Percentiles rank a stretch among this genome's conserved stretches.
phyloP scores from a whole-genome alignment of 2,329 filamentous ascomycete genomes.

The Zopfia rhizophila region DNA sequence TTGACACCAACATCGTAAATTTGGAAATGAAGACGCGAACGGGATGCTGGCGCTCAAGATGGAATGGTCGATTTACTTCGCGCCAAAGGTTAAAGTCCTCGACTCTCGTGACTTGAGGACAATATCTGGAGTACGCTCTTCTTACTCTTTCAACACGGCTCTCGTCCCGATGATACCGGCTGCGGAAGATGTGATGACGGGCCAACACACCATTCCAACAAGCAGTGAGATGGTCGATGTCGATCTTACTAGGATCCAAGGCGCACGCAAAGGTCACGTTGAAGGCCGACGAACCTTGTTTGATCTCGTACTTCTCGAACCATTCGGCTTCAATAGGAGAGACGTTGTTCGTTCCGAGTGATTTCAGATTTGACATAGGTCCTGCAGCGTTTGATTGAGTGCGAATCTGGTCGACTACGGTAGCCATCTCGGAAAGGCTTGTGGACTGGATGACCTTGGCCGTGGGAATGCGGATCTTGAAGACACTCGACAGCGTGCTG shows the following conservation, averaged over 20 bases:
- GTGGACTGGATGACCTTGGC: slow-evolving; percentile 24
- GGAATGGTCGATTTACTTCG: slow-evolving; percentile 30
- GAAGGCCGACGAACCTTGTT: slow-evolving; percentile 31
- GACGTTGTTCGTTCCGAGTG: slow-evolving; percentile 6
- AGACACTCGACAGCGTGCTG: slow-evolving; percentile 13
- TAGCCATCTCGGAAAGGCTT: slow-evolving; percentile 9
- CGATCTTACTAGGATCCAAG: slow-evolving; percentile 15
- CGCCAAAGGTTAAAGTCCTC: slow-evolving; percentile 8
- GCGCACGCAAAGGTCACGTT: slow-evolving; percentile 35
- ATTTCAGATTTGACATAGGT: background rate
- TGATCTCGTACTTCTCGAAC: slow-evolving; percentile 26
- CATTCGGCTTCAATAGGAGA: slow-evolving; percentile 33
- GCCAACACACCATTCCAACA: slow-evolving; percentile 32
- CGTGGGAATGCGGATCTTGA: slow-evolving; percentile 20
- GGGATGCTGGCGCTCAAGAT: slow-evolving; percentile 30
- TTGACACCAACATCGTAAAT: slow-evolving; percentile 30
- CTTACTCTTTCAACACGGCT: slow-evolving; percentile 1
- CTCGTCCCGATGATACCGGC: slow-evolving; percentile 11
- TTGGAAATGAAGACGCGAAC: slow-evolving; percentile 39
- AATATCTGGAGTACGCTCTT: background rate
- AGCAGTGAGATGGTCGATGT: slow-evolving; percentile 22
- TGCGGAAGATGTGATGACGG: slow-evolving; percentile 25
- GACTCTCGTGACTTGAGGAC: background rate
- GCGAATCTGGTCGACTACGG: background rate
- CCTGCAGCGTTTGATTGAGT: background rate